Evolutionary conservation across 768 basidiomycete genomes (phyloP).

Genomic region (Boletus edulis): DNA sequence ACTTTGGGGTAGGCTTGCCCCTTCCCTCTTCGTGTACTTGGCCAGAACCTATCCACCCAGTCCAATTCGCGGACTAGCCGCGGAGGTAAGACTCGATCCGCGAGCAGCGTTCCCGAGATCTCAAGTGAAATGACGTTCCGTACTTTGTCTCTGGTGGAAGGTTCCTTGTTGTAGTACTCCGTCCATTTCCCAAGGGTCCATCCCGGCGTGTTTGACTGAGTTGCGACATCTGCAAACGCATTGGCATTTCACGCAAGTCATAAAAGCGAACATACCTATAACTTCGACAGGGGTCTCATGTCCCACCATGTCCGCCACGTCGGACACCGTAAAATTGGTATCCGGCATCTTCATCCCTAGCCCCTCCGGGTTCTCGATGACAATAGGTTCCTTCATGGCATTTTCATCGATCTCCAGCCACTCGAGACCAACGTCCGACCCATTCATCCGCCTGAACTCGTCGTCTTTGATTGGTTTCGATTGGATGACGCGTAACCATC

Average conservation of each 20-base stretch:
- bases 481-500: conserved; percentile 70
- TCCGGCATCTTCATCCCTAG: conserved; percentile 91
- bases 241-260: conserved; percentile 2
- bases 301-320: conserved; percentile 80
- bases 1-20: conserved; percentile 87
- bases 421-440: conserved; percentile 60
- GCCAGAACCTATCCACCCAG: conserved; percentile 98
- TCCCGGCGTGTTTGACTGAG: conserved; percentile 79
- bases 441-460: conserved; percentile 65
- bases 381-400: conserved; percentile 80
- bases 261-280: conserved; percentile 58
- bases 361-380: conserved; percentile 75
- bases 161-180: conserved; percentile 73
- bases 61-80: conserved; percentile 84
- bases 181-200: conserved; percentile 95
- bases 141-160: conserved; percentile 74
- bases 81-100: conserved; percentile 78
- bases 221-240: conserved; percentile 66
- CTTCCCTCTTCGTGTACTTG: conserved; percentile 67
- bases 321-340: conserved; percentile 65
- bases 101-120: conserved; percentile 81
- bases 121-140: conserved; percentile 96
- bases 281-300: conserved; percentile 82
- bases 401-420: conserved; percentile 73
- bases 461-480: conserved; percentile 61